Conservation (phyloP, 257 asterid species). For the Vinca minor region DNA sequence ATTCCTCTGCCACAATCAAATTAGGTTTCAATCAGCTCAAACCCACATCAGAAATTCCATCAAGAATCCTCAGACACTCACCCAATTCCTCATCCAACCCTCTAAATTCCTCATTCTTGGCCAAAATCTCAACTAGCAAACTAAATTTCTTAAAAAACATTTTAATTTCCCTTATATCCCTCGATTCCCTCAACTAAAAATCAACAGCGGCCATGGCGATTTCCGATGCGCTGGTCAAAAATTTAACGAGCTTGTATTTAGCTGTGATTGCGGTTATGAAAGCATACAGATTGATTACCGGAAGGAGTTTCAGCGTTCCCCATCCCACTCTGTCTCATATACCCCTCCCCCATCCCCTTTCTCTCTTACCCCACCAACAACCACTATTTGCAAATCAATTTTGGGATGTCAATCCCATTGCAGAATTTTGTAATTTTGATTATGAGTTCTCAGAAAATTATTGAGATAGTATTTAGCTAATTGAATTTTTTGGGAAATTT, state of each 20-base stretch:
- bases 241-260: slow-evolving; percentile 61
- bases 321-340: too few species aligned
- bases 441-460: too few species aligned
- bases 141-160: slow-evolving; percentile 21
- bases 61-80: slow-evolving; percentile 46
- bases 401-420: too few species aligned
- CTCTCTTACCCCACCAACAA: too few species aligned
- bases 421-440: too few species aligned
- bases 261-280: slow-evolving; percentile 56
- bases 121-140: slow-evolving; percentile 18
- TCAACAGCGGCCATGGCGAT: slow-evolving; percentile 42
- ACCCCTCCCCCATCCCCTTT: too few species aligned
- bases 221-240: slow-evolving; percentile 75
- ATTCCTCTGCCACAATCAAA: slow-evolving; percentile 38
- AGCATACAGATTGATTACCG: slow-evolving; percentile 65
- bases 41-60: slow-evolving; percentile 44
- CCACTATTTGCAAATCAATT: too few species aligned
- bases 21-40: slow-evolving; percentile 61
- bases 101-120: slow-evolving; percentile 26
- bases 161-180: slow-evolving; percentile 10
- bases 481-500: too few species aligned
- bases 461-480: too few species aligned
- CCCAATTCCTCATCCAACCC: slow-evolving; percentile 18
- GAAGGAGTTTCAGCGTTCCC: slow-evolving; percentile 67
- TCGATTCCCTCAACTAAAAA: neutral